A percentile compares a stretch with the other conserved stretches of the same genome.
These are phyloP conservation scores for Grosmannia huntii DNA, from an alignment of 2,329 filamentous ascomycete species.

Conservation along the genomic window DNA sequence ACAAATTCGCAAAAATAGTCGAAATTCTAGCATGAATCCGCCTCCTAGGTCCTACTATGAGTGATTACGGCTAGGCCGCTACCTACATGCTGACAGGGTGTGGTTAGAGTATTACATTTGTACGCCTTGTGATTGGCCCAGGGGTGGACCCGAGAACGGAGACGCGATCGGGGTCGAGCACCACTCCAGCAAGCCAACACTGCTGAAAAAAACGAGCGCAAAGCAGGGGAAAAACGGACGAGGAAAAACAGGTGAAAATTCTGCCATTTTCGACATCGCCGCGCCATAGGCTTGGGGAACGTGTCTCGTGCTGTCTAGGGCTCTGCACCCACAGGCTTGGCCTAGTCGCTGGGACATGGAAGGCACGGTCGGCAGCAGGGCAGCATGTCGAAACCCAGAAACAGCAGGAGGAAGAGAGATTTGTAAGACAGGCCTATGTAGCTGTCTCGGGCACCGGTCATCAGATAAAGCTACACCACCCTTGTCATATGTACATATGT, in stretches of 20 bases:
- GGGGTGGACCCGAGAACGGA: slow-evolving; percentile 1
- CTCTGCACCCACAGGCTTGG: too few relatives aligned
- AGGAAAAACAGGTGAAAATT: background rate
- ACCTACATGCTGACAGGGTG: background rate
- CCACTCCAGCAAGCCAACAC: background rate
- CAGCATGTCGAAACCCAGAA: too few relatives aligned
- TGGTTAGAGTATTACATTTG: slow-evolving; percentile 2
- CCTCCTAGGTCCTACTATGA: background rate
- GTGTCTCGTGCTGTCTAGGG: too few relatives aligned
- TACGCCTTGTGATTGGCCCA: background rate
- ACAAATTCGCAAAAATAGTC: background rate
- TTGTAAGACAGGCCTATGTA: background rate
- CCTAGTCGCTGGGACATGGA: too few relatives aligned
- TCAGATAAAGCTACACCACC: slow-evolving; percentile 2
- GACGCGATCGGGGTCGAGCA: background rate
- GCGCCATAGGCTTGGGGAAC: background rate
- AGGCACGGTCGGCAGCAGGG: too few relatives aligned
- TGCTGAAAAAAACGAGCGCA: background rate
- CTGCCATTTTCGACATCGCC: background rate
- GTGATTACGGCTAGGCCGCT: background rate
- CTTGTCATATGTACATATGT: too few relatives aligned
- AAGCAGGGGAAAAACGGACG: background rate
- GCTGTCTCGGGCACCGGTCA: background rate
- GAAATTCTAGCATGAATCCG: background rate
- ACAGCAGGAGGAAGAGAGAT: too few relatives aligned